Conservation (phyloP, 176 grass and related monocot species). For the Carex pumila region DNA sequence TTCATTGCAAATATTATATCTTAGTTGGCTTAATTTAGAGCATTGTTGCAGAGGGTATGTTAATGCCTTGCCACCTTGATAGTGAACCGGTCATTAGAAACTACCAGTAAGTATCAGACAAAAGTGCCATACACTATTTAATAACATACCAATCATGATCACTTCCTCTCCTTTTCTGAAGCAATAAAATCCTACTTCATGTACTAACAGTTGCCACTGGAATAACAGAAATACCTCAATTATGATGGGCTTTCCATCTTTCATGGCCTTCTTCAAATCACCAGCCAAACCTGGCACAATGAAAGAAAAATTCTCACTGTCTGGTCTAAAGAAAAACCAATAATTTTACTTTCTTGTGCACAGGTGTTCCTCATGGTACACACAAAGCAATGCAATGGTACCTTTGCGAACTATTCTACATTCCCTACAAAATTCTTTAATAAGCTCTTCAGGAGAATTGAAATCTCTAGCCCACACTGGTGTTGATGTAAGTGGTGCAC, state of each 20-base stretch:
- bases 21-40: background rate
- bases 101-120: background rate
- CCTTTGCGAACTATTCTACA: constrained; percentile 99
- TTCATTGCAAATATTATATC: background rate
- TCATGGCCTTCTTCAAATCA: constrained; percentile 99
- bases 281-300: constrained; percentile 73
- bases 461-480: constrained; percentile 92
- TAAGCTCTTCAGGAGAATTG: constrained; percentile 81
- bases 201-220: background rate
- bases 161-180: background rate
- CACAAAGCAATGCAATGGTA: constrained; percentile 10
- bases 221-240: constrained; percentile 53
- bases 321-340: background rate
- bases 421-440: constrained; percentile 93
- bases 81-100: background rate
- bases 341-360: background rate
- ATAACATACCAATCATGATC: background rate
- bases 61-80: background rate
- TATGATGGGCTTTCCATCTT: constrained; percentile 99
- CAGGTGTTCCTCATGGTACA: background rate
- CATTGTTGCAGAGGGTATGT: background rate
- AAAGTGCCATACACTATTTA: background rate
- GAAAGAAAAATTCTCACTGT: background rate
- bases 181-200: background rate
- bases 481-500: constrained; percentile 82